Conservation (phyloP, 352 stramenopile species). For the Peronospora farinosa region DNA sequence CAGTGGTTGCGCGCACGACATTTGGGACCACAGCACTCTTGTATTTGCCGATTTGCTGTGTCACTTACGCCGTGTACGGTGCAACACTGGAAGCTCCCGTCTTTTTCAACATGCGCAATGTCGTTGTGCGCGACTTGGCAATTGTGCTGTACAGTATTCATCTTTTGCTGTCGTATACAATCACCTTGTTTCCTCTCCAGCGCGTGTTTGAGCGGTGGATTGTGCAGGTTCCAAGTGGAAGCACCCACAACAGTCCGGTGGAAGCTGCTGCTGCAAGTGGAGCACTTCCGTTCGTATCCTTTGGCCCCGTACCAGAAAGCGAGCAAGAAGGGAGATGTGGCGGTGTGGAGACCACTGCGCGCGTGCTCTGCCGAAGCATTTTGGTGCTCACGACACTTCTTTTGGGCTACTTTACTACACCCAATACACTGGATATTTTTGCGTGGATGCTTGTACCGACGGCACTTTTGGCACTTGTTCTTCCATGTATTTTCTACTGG, state of each 20-base stretch:
- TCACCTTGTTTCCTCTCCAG: slow-evolving; percentile 65
- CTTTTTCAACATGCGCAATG: slow-evolving; percentile 82
- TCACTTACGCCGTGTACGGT: slow-evolving; percentile 74
- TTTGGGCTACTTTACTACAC: slow-evolving; percentile 46
- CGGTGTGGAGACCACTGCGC: slow-evolving; percentile 30
- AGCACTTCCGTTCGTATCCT: slow-evolving; percentile 21
- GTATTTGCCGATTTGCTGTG: slow-evolving; percentile 68
- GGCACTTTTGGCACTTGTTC: slow-evolving; percentile 49
- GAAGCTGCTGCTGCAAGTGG: slow-evolving; percentile 20
- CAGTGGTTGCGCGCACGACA: slow-evolving; percentile 47
- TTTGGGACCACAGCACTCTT: slow-evolving; percentile 41
- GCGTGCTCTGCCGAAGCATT: slow-evolving; percentile 43
- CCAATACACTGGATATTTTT: slow-evolving; percentile 56
- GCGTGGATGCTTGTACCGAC: slow-evolving; percentile 57
- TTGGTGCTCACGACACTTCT: slow-evolving; percentile 45
- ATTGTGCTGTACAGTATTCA: slow-evolving; percentile 75
- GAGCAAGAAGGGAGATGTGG: slow-evolving; percentile 19
- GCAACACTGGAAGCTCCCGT: slow-evolving; percentile 66
- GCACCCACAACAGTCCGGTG: slow-evolving; percentile 15
- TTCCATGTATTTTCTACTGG: slow-evolving; percentile 70
- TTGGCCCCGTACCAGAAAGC: slow-evolving; percentile 1
- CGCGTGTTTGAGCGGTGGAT: slow-evolving; percentile 57
- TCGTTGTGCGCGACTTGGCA: slow-evolving; percentile 58
- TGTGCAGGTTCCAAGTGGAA: slow-evolving; percentile 21
- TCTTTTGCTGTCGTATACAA: slow-evolving; percentile 61